Conservation (phyloP, 2,329 filamentous ascomycete genomes). For the Cladophialophora carrionii region DNA sequence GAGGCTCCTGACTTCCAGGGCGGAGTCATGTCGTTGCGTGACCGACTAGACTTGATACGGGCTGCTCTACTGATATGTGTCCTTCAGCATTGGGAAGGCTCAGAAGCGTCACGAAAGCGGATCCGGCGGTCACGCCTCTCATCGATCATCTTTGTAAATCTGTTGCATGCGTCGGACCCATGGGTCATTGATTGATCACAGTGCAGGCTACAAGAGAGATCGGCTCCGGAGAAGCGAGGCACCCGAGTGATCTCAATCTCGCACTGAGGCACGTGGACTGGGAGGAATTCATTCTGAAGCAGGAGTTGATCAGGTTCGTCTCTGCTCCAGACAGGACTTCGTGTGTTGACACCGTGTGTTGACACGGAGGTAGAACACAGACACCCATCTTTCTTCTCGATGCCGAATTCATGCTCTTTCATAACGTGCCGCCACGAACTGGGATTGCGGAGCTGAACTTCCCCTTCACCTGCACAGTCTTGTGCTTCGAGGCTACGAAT, state of each 20-base stretch:
- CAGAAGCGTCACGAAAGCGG: background rate
- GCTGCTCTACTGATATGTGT: background rate
- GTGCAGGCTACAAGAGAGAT: background rate
- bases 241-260: background rate
- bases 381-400: background rate
- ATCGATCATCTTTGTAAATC: background rate
- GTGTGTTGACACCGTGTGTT: background rate
- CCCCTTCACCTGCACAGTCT: background rate
- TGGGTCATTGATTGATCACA: background rate
- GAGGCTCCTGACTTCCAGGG: background rate
- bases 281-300: background rate
- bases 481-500: background rate
- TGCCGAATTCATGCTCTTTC: background rate
- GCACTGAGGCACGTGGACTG: background rate
- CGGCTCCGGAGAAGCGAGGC: background rate
- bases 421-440: background rate
- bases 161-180: background rate
- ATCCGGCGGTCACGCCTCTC: background rate
- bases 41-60: background rate
- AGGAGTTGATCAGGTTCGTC: background rate
- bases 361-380: background rate
- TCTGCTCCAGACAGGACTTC: background rate
- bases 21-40: background rate
- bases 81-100: background rate
- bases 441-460: background rate